phyloP scores from a whole-genome alignment of 495 filamentous ascomycete genomes.

The Xylaria sp. region DNA sequence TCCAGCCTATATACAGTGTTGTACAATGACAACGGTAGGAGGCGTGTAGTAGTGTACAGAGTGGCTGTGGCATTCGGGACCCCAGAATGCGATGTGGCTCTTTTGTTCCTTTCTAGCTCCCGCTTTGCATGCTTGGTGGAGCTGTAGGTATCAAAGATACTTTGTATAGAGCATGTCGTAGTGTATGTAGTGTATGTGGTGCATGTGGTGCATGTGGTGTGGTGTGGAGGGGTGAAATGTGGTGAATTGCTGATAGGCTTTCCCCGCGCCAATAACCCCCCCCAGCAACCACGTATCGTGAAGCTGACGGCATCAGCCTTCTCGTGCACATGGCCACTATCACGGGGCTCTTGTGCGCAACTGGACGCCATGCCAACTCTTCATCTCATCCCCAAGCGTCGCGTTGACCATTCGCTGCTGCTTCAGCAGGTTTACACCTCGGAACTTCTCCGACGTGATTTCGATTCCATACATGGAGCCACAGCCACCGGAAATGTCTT shows the following conservation, averaged over 20 bases:
- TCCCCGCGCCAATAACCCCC: background rate
- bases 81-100: background rate
- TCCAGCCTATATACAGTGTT: conserved; percentile 3
- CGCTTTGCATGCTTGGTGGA: background rate
- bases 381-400: conserved; percentile 70
- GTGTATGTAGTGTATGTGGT: background rate
- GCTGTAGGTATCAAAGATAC: background rate
- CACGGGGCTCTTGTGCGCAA: conserved; percentile 63
- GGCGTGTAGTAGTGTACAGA: conserved; percentile 12
- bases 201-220: background rate
- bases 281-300: background rate
- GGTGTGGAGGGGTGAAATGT: background rate
- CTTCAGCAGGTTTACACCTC: conserved; percentile 69
- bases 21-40: conserved; percentile 2
- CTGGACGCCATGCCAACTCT: conserved; percentile 79
- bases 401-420: conserved; percentile 77
- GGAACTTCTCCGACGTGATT: conserved; percentile 68
- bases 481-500: conserved; percentile 79
- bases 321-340: background rate
- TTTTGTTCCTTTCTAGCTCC: background rate
- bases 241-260: background rate
- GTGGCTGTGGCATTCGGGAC: background rate
- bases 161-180: background rate
- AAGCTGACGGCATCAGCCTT: background rate
- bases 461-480: conserved; percentile 82